Evolutionary conservation across 371 early-diverging fungal species (phyloP).

Genomic region (Mucor irregularis): DNA sequence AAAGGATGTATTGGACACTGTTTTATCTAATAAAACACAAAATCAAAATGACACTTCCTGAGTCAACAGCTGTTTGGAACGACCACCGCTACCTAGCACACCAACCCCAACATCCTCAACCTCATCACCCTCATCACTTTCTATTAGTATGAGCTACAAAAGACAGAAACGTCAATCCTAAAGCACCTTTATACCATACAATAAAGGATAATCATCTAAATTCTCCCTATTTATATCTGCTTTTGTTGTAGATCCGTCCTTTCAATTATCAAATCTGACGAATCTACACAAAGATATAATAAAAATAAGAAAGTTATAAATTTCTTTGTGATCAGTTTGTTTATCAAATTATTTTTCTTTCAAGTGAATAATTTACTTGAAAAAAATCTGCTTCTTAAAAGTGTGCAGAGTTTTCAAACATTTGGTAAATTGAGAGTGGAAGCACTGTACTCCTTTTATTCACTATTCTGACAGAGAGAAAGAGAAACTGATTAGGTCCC

Average conservation of each 20-base stretch:
- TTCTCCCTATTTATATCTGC: neutral
- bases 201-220: neutral
- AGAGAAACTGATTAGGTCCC: too few species aligned
- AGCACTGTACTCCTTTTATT: too few species aligned
- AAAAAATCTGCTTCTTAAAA: too few species aligned
- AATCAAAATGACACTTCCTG: constrained; percentile 6
- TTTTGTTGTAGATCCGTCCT: neutral
- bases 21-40: neutral
- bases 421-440: too few species aligned
- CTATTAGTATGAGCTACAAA: constrained; percentile 1
- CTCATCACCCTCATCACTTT: neutral
- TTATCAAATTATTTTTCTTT: too few species aligned
- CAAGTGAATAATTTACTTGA: too few species aligned
- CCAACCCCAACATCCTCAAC: constrained; percentile 4
- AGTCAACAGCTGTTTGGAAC: constrained; percentile 5
- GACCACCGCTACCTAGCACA: constrained; percentile 1
- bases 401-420: too few species aligned
- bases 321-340: too few species aligned
- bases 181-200: neutral
- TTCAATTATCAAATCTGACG: neutral
- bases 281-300: neutral
- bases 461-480: too few species aligned
- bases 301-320: neutral
- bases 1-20: constrained; percentile 1
- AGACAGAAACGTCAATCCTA: constrained; percentile 1